Conservation (phyloP, 306 rosid species). For the Malus asiatica region DNA sequence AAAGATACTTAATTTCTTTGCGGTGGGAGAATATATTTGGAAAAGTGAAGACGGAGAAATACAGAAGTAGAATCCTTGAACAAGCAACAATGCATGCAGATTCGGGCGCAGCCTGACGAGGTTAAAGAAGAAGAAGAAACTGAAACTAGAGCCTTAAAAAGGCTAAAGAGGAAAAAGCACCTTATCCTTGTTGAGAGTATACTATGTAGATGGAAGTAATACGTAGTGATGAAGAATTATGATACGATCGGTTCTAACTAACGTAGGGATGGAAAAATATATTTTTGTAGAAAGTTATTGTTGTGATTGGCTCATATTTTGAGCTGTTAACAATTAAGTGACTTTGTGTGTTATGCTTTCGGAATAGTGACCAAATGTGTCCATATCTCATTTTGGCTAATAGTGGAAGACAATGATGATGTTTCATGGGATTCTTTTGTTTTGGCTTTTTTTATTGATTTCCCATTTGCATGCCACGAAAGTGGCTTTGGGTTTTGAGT, state of each 20-base stretch:
- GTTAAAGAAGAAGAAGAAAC: conserved; percentile 28
- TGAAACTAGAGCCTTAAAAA: conserved; percentile 46
- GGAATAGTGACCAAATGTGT: no score
- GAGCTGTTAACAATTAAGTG: no score
- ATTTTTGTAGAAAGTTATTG: no score
- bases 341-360: no score
- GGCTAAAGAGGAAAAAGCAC: conserved; percentile 49
- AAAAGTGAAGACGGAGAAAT: conserved; percentile 66
- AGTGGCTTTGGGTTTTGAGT: no score
- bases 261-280: neutral
- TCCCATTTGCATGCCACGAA: no score
- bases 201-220: no score
- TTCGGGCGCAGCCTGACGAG: conserved; percentile 17
- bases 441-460: no score
- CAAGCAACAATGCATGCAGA: conserved; percentile 39
- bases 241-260: neutral
- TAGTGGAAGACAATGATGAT: no score
- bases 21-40: conserved; percentile 85
- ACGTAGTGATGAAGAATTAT: conserved; percentile 61
- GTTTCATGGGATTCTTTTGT: no score
- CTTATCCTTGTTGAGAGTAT: conserved; percentile 50
- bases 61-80: conserved; percentile 63
- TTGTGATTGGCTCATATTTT: no score
- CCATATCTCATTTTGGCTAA: no score
- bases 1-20: neutral